Conservation (phyloP, 2,329 filamentous ascomycete species). For the Exophiala aquamarina region DNA sequence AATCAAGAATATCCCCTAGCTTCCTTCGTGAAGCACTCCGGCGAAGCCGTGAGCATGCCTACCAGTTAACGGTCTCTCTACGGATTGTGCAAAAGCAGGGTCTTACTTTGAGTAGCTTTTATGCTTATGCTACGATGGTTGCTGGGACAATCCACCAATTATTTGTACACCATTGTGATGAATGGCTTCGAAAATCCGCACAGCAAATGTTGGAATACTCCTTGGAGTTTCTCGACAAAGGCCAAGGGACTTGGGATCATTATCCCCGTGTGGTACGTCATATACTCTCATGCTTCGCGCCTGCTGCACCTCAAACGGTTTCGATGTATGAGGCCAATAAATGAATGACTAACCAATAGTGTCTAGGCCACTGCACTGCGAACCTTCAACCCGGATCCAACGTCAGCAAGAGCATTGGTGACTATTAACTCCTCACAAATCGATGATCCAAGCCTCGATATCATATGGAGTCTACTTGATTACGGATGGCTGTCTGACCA, state of each 20-base stretch:
- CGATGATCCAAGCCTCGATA: conserved; percentile 5
- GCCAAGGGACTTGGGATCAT: conserved; percentile 9
- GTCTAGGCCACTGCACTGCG: conserved; percentile 6
- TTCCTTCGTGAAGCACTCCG: conserved; percentile 32
- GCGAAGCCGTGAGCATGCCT: conserved; percentile 33
- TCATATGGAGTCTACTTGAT: conserved; percentile 15
- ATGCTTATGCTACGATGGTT: conserved; percentile 35
- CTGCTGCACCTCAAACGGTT: background rate
- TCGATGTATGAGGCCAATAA: no score
- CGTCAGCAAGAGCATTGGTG: conserved; percentile 9
- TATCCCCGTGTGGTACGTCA: conserved; percentile 12
- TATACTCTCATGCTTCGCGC: background rate
- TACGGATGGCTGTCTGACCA: conserved; percentile 19
- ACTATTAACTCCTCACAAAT: conserved; percentile 1
- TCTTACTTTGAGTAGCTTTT: conserved; percentile 32
- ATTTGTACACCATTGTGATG: conserved; percentile 13
- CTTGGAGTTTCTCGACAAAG: conserved; percentile 8
- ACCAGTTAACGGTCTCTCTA: conserved; percentile 31
- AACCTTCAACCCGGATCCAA: conserved; percentile 8
- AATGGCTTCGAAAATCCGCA: conserved; percentile 6
- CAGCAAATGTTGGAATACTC: conserved; percentile 10
- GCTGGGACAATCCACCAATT: conserved; percentile 23
- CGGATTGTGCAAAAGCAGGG: conserved; percentile 27
- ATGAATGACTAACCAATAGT: background rate
- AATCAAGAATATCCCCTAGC: conserved; percentile 31